A percentile compares a stretch with the other conserved stretches of the same genome.
phyloP scores from a whole-genome alignment of 257 asterid species.

The Scutellaria baicalensis region DNA sequence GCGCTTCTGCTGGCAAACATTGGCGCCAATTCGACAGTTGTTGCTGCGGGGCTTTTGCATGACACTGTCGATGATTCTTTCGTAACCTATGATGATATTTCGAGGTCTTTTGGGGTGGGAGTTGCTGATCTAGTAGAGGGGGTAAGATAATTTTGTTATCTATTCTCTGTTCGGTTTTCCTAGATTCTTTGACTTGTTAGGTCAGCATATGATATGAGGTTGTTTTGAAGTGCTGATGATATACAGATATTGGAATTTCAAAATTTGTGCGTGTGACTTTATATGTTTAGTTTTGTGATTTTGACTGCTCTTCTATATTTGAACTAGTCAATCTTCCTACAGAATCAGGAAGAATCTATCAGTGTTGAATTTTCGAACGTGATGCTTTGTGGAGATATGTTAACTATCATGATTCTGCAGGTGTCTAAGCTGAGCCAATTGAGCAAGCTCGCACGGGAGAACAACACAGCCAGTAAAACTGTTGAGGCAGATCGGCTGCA shows the following conservation, averaged over 20 bases:
- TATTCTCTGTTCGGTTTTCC: not conserved
- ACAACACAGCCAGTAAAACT: conserved; percentile 81
- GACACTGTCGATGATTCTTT: conserved; percentile 82
- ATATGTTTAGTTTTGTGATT: not conserved
- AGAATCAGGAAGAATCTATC: not conserved
- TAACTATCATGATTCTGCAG: conserved; percentile 26
- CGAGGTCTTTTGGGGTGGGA: conserved; percentile 51
- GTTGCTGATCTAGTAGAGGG: conserved; percentile 92
- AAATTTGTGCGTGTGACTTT: not conserved
- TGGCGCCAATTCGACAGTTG: conserved; percentile 89
- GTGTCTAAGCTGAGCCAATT: conserved; percentile 91
- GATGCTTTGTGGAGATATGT: not conserved
- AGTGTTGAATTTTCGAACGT: not conserved
- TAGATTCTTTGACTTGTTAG: not conserved
- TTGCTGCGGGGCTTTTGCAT: conserved; percentile 94
- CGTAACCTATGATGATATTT: conserved; percentile 54
- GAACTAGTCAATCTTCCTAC: not conserved
- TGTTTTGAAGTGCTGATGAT: not conserved
- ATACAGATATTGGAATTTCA: not conserved
- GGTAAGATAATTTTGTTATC: conserved; percentile 40
- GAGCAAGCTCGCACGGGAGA: conserved; percentile 98
- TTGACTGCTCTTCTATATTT: not conserved
- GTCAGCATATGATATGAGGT: not conserved
- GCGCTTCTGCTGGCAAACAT: conserved; percentile 63
- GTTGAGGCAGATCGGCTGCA: conserved; percentile 92